Percentiles rank a stretch among this genome's conserved stretches.
These are phyloP conservation scores for Hemisphaericaspora nanyangensis DNA, from an alignment of 805 yeast genomes.

Conservation along the genomic window DNA sequence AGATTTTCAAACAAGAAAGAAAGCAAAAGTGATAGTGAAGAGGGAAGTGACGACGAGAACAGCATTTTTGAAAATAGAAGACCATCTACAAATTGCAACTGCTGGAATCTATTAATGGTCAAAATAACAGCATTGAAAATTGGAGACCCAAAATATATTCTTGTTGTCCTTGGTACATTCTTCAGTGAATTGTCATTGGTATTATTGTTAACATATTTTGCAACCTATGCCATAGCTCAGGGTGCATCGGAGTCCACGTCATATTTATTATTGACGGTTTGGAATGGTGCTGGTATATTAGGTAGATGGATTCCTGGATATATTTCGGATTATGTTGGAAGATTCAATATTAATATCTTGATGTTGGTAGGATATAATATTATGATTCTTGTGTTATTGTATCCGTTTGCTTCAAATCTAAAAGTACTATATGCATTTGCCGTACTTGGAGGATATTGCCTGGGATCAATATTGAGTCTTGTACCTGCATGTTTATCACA, in stretches of 20 bases:
- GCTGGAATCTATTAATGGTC: background rate
- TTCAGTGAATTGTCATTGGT: slow-evolving; percentile 26
- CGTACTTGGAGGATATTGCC: slow-evolving; percentile 31
- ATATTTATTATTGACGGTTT: slow-evolving; percentile 22
- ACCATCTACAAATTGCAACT: background rate
- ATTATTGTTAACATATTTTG: slow-evolving; percentile 28
- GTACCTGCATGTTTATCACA: slow-evolving; percentile 54
- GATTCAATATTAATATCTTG: slow-evolving; percentile 27
- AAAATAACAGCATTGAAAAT: slow-evolving; percentile 1
- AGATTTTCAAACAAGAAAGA: slow-evolving; percentile 14
- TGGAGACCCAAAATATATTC: slow-evolving; percentile 20
- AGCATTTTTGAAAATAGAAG: background rate
- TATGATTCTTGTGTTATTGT: slow-evolving; percentile 27
- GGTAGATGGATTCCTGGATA: slow-evolving; percentile 32
- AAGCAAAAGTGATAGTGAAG: background rate
- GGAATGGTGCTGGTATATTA: slow-evolving; percentile 27
- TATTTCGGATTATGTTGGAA: slow-evolving; percentile 24
- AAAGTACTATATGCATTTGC: slow-evolving; percentile 30
- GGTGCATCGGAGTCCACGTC: slow-evolving; percentile 27
- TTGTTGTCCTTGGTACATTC: slow-evolving; percentile 28
- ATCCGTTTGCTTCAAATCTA: slow-evolving; percentile 26
- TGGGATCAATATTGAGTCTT: slow-evolving; percentile 32
- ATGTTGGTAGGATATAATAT: slow-evolving; percentile 25
- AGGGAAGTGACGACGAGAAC: background rate
- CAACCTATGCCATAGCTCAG: slow-evolving; percentile 30